These are phyloP conservation scores for Fraxinus sp. DNA, from an alignment of 305 asterid species.

Conservation along the genomic window DNA sequence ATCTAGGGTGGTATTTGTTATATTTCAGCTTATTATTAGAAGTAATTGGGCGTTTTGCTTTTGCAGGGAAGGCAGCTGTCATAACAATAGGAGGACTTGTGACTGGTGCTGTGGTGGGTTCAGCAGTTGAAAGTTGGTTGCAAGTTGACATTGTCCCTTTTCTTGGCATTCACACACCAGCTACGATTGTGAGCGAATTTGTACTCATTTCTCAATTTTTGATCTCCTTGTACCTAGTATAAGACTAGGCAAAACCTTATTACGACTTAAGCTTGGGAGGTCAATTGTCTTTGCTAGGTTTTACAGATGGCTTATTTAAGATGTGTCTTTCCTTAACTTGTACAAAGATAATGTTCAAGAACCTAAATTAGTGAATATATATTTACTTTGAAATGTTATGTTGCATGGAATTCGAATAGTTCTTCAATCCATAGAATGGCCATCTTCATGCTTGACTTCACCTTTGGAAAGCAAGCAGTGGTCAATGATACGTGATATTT, in stretches of 20 bases:
- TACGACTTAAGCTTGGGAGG: constrained; percentile 25
- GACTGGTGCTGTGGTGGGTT: constrained; percentile 94
- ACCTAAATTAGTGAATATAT: constrained; percentile 33
- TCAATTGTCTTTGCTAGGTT: constrained; percentile 21
- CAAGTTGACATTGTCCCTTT: constrained; percentile 95
- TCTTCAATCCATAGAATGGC: neutral
- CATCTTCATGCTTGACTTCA: neutral
- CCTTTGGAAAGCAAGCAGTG: neutral
- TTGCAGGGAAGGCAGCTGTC: constrained; percentile 86
- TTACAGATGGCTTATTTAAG: constrained; percentile 35
- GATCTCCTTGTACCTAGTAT: constrained; percentile 75
- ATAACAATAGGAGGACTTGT: constrained; percentile 94
- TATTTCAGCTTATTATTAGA: neutral
- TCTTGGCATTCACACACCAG: constrained; percentile 87
- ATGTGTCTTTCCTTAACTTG: constrained; percentile 33
- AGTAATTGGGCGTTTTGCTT: constrained; percentile 1
- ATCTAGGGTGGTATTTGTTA: neutral
- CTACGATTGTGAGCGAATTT: constrained; percentile 82
- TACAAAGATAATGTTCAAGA: constrained; percentile 49
- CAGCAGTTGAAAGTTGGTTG: constrained; percentile 90
- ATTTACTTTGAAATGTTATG: constrained; percentile 16
- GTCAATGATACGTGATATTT: neutral
- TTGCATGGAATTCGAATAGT: neutral
- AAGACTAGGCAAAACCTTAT: constrained; percentile 31
- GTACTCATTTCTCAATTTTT: constrained; percentile 81